Evolutionary conservation across 345 rosid genomes (phyloP).

Genomic region (Acer saccharum): DNA sequence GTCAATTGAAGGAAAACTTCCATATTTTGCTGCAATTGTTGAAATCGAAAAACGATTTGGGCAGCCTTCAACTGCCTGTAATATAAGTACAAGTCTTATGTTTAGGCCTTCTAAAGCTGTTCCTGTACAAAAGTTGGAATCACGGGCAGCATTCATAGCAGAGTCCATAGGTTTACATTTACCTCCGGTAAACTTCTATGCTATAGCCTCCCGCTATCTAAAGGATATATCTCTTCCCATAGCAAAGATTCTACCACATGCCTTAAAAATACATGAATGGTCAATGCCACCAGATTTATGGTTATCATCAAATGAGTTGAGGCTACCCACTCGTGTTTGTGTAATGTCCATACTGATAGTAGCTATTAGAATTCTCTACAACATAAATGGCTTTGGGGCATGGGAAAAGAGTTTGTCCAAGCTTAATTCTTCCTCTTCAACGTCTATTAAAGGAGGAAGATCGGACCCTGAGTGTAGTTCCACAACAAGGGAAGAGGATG

Average conservation of each 20-base stretch:
- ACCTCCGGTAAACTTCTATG: slow-evolving; percentile 74
- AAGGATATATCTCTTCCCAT: slow-evolving; percentile 52
- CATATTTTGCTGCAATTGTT: slow-evolving; percentile 60
- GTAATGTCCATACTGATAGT: slow-evolving; percentile 66
- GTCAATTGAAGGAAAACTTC: slow-evolving; percentile 74
- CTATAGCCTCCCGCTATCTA: slow-evolving; percentile 60
- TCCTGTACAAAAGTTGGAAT: slow-evolving; percentile 59
- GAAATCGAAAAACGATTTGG: slow-evolving; percentile 62
- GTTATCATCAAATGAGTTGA: slow-evolving; percentile 59
- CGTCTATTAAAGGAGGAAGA: slow-evolving; percentile 18
- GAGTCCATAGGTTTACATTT: slow-evolving; percentile 61
- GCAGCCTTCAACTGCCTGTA: slow-evolving; percentile 54
- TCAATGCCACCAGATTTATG: slow-evolving; percentile 76
- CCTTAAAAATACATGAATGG: slow-evolving; percentile 62
- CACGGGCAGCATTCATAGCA: slow-evolving; percentile 63
- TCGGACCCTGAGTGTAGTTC: slow-evolving; percentile 18
- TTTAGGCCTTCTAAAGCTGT: slow-evolving; percentile 54
- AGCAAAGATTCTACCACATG: slow-evolving; percentile 55
- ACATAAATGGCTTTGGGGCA: slow-evolving; percentile 64
- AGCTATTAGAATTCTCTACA: slow-evolving; percentile 55
- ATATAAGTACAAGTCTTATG: slow-evolving; percentile 60
- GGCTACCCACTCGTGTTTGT: slow-evolving; percentile 67
- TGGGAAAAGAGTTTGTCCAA: slow-evolving; percentile 61
- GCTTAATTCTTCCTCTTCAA: slow-evolving; percentile 13
- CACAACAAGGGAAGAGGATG: slow-evolving; percentile 19